Conservation (phyloP, 495 filamentous ascomycete genomes). For the Neurospora pannonica region DNA sequence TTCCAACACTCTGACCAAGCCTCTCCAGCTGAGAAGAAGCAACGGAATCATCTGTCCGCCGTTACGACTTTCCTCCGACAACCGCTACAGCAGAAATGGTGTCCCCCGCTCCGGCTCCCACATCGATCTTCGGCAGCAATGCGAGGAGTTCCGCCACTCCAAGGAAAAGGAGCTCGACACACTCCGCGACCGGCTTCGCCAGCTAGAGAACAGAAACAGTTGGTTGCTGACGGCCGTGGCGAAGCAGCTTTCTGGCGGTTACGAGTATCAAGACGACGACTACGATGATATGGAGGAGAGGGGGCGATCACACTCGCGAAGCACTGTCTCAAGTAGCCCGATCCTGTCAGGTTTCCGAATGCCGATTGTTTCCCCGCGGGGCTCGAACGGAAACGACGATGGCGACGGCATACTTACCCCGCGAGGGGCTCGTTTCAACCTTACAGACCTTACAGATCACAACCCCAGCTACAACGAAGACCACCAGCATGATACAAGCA, state of each 20-base stretch:
- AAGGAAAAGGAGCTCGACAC: conserved; percentile 25
- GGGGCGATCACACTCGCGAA: background rate
- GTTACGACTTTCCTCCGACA: background rate
- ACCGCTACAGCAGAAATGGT: background rate
- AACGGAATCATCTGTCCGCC: background rate
- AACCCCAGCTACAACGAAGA: background rate
- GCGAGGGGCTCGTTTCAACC: background rate
- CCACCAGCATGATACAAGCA: background rate
- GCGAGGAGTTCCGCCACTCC: conserved; percentile 22
- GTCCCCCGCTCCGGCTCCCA: conserved; percentile 9
- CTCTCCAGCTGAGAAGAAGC: background rate
- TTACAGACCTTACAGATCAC: background rate
- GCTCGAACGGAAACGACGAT: background rate
- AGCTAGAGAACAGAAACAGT: conserved; percentile 24
- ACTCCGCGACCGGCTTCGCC: conserved; percentile 16
- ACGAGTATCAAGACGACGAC: background rate
- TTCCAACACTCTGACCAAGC: background rate
- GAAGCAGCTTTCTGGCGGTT: conserved; percentile 17
- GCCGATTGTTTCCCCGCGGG: background rate
- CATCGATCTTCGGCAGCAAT: conserved; percentile 18
- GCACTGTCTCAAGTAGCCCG: background rate
- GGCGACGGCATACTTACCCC: background rate
- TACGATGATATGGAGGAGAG: background rate
- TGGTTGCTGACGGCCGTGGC: conserved; percentile 19
- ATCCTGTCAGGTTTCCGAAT: background rate